Evolutionary conservation across 1,284 basidiomycete genomes (phyloP).

Genomic region (Sporisorium reilianum): DNA sequence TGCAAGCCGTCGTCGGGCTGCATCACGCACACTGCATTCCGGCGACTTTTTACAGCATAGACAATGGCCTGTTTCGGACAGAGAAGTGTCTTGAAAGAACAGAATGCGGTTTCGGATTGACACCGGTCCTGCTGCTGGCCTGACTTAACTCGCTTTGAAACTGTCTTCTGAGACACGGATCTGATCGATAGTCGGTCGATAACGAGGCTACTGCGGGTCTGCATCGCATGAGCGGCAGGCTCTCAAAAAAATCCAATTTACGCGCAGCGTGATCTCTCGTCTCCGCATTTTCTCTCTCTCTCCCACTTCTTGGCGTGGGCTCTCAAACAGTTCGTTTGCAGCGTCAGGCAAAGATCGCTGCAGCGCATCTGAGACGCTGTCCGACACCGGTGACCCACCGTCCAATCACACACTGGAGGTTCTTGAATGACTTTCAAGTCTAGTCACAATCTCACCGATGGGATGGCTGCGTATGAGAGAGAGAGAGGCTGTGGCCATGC

Average conservation of each 20-base stretch:
- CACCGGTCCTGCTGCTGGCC: no score
- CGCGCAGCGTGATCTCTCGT: neutral
- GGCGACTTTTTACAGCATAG: neutral
- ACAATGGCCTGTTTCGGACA: neutral
- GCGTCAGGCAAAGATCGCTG: constrained; percentile 3
- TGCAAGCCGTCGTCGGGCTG: constrained; percentile 2
- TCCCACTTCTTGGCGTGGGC: constrained; percentile 4
- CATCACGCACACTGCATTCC: constrained; percentile 5
- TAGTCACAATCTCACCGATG: no score
- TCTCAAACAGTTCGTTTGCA: no score
- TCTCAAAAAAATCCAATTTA: constrained; percentile 5
- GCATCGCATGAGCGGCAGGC: neutral
- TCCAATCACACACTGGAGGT: no score
- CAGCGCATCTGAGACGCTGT: neutral
- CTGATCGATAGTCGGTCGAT: no score
- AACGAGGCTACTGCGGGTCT: neutral
- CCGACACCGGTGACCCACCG: neutral
- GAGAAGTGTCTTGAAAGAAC: neutral
- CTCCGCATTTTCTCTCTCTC: constrained; percentile 2
- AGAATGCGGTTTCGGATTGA: neutral
- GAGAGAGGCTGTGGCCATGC: no score
- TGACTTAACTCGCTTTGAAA: no score
- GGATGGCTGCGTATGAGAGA: no score
- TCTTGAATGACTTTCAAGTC: no score
- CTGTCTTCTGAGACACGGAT: neutral